Evolutionary conservation across 257 asterid species (phyloP).

Genomic region (Dorcoceras hygrometricum): DNA sequence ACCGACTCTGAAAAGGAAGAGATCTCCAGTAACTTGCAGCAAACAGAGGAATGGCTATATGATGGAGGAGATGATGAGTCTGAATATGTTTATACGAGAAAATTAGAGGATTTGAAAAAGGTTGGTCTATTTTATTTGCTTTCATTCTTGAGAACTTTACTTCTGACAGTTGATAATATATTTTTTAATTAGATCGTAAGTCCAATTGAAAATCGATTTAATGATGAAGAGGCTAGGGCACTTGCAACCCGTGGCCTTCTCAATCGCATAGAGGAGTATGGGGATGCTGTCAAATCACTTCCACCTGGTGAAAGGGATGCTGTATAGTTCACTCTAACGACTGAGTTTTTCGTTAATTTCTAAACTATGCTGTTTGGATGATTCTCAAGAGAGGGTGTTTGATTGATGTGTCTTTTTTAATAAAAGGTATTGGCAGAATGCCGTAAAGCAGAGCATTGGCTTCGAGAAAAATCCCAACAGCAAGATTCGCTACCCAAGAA

Average conservation of each 20-base stretch:
- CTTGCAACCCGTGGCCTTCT: slow-evolving; percentile 55
- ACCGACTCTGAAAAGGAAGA: slow-evolving; percentile 69
- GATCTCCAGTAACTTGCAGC: slow-evolving; percentile 66
- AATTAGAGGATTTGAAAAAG: slow-evolving; percentile 71
- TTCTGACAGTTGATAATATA: slow-evolving; percentile 1
- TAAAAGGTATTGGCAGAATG: slow-evolving; percentile 74
- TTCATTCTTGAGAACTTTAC: slow-evolving; percentile 8
- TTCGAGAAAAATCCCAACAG: slow-evolving; percentile 62
- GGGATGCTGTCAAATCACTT: slow-evolving; percentile 58
- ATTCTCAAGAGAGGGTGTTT: slow-evolving; percentile 5
- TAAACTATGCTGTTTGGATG: not conserved
- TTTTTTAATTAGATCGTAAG: slow-evolving; percentile 59
- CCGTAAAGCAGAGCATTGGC: slow-evolving; percentile 80
- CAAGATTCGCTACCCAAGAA: slow-evolving; percentile 77
- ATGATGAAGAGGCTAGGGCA: slow-evolving; percentile 78
- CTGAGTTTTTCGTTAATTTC: not conserved
- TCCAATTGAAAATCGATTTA: slow-evolving; percentile 79
- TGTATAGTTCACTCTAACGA: slow-evolving; percentile 40
- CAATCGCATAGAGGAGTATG: slow-evolving; percentile 56
- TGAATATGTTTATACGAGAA: slow-evolving; percentile 62
- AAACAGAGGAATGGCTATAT: slow-evolving; percentile 94
- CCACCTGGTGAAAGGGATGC: slow-evolving; percentile 65
- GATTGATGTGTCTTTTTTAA: slow-evolving; percentile 21
- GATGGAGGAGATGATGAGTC: slow-evolving; percentile 96
- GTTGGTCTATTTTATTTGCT: slow-evolving; percentile 33